Percentiles rank a stretch among this genome's conserved stretches.
phyloP scores from a whole-genome alignment of 225 moss, liverwort and hornwort species.

The Pleurozium schreberi region DNA sequence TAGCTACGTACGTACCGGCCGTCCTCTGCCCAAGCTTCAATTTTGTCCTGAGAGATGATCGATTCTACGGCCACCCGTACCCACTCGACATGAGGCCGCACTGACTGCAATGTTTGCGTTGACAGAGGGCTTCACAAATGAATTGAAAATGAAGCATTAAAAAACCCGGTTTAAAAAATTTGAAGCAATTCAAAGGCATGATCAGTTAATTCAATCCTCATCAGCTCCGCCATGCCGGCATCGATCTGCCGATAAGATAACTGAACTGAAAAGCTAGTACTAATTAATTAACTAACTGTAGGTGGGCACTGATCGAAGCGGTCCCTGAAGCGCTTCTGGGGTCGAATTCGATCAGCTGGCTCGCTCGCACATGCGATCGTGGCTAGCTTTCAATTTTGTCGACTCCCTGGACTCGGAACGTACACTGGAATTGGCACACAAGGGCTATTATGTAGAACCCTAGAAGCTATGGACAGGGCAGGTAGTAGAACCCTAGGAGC shows the following conservation, averaged over 20 bases:
- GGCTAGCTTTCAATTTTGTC: neutral
- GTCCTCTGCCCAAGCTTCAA: neutral
- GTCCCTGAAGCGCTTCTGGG: neutral
- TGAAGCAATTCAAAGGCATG: no score
- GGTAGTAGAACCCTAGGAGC: neutral
- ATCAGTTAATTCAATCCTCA: no score
- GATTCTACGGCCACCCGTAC: neutral
- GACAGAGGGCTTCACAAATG: no score
- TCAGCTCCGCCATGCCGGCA: no score
- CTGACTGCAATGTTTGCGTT: no score
- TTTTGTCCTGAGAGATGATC: neutral
- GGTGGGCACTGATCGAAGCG: neutral
- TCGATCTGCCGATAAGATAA: no score
- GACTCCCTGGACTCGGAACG: neutral
- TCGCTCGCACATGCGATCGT: neutral
- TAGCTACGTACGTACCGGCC: neutral
- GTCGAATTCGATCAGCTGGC: neutral
- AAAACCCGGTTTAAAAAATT: neutral
- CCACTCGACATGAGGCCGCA: neutral
- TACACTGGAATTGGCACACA: neutral
- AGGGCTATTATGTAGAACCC: neutral
- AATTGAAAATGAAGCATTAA: neutral
- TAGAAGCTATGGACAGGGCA: no score
- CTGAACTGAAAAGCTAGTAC: neutral
- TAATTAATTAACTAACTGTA: no score